These are phyloP conservation scores for Tympanopsis confertula DNA, from an alignment of 2,329 filamentous ascomycete genomes.

Conservation along the genomic window DNA sequence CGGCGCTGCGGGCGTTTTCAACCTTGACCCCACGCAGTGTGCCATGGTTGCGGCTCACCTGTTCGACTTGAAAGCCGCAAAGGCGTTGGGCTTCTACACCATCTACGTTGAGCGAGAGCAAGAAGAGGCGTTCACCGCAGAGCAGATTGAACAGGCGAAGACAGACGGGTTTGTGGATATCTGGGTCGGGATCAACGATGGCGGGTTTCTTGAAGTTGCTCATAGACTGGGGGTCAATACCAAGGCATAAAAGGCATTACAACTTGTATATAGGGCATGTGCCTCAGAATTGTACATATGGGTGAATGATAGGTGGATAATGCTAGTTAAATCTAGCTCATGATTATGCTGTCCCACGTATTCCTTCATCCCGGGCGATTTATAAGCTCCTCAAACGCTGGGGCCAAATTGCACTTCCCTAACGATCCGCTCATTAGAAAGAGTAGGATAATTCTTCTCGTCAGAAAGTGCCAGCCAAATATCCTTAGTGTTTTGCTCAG, in stretches of 20 bases:
- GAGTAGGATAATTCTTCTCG: too few species aligned
- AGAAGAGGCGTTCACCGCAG: conserved; percentile 51
- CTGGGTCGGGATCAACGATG: conserved; percentile 39
- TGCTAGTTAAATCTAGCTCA: too few species aligned
- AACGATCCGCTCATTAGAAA: too few species aligned
- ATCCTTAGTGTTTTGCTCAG: too few species aligned
- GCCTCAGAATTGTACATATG: too few species aligned
- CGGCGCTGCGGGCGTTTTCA: conserved; percentile 50
- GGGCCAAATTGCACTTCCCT: too few species aligned
- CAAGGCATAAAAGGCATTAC: neutral
- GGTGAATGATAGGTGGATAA: too few species aligned
- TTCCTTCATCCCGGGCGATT: too few species aligned
- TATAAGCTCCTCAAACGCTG: too few species aligned
- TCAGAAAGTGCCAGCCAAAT: too few species aligned
- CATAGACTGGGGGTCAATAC: conserved; percentile 25
- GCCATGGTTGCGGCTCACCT: conserved; percentile 72
- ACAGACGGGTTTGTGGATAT: conserved; percentile 47
- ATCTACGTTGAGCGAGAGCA: conserved; percentile 59
- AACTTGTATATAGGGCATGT: conserved; percentile 15
- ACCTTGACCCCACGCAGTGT: conserved; percentile 45
- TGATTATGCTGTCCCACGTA: too few species aligned
- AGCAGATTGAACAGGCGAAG: conserved; percentile 31
- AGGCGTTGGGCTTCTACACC: conserved; percentile 50
- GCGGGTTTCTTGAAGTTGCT: conserved; percentile 39
- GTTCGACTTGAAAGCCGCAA: conserved; percentile 55